A percentile compares a stretch with the other conserved stretches of the same genome.
phyloP scores from a whole-genome alignment of 768 basidiomycete species.

The Podaxis carcinomalis region DNA sequence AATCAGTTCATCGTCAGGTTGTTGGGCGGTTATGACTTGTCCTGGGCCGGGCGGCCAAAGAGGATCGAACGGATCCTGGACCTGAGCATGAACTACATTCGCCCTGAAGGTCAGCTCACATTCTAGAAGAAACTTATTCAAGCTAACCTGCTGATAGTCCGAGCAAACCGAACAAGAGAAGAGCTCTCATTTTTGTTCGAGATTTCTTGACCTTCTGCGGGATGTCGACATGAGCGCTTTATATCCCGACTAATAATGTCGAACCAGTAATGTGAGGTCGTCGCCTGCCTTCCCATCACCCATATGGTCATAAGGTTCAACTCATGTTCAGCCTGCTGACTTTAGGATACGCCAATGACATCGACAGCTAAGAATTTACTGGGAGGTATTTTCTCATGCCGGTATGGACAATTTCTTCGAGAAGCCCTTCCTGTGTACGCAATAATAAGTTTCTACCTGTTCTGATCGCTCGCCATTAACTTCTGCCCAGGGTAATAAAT shows the following conservation, averaged over 20 bases:
- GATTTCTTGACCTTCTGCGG: not conserved
- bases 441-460: not conserved
- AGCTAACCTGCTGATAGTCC: not conserved
- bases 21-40: constrained; percentile 33
- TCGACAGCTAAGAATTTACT: not conserved
- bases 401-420: not conserved
- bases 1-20: constrained; percentile 38
- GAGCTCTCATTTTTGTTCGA: not conserved
- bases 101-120: not conserved
- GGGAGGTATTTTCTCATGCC: not conserved
- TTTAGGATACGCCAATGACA: not conserved
- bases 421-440: not conserved
- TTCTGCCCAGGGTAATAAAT: not conserved
- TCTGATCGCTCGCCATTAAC: not conserved
- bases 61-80: not conserved
- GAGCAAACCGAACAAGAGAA: not conserved
- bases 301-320: not conserved
- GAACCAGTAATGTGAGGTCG: not conserved
- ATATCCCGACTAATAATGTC: not conserved
- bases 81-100: not conserved
- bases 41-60: constrained; percentile 50
- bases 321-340: constrained; percentile 10
- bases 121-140: not conserved
- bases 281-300: not conserved
- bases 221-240: not conserved